These are phyloP conservation scores for Mycena albidolilacea DNA, from an alignment of 768 basidiomycete species.

Conservation along the genomic window DNA sequence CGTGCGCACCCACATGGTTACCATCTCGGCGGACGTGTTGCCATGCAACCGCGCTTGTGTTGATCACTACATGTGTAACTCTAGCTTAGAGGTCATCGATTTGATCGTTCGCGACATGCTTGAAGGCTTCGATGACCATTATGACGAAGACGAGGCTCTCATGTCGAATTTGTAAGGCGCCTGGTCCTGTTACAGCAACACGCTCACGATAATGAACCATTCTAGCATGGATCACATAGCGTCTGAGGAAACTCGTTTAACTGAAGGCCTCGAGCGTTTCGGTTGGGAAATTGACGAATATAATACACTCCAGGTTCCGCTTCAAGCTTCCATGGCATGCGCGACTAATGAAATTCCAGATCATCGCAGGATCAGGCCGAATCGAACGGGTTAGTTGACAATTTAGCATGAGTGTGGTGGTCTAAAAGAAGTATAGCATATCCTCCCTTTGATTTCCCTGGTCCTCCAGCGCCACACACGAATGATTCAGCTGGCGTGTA, in stretches of 20 bases:
- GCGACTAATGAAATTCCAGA: not conserved
- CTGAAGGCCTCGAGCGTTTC: conserved; percentile 1
- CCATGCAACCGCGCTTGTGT: conserved; percentile 15
- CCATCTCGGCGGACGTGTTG: conserved; percentile 1
- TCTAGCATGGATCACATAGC: not conserved
- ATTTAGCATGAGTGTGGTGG: not conserved
- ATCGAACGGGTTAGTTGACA: conserved; percentile 16
- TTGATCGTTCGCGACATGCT: not conserved
- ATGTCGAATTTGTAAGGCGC: conserved; percentile 13
- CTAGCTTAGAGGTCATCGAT: not conserved
- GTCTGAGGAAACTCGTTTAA: conserved; percentile 7
- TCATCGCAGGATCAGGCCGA: conserved; percentile 17
- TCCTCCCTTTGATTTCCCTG: not conserved
- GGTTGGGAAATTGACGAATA: conserved; percentile 21
- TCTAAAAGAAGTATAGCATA: not conserved
- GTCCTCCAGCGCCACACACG: not conserved
- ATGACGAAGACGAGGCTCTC: conserved; percentile 12
- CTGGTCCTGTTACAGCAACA: not conserved
- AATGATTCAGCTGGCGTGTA: conserved; percentile 6
- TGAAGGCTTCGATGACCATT: not conserved
- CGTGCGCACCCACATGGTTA: conserved; percentile 8
- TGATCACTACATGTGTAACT: not conserved
- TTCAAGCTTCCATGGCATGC: not conserved
- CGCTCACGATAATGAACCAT: not conserved
- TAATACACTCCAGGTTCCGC: conserved; percentile 19